Evolutionary conservation across 169 alveolate genomes (phyloP).

Genomic region (Perkinsus olseni): DNA sequence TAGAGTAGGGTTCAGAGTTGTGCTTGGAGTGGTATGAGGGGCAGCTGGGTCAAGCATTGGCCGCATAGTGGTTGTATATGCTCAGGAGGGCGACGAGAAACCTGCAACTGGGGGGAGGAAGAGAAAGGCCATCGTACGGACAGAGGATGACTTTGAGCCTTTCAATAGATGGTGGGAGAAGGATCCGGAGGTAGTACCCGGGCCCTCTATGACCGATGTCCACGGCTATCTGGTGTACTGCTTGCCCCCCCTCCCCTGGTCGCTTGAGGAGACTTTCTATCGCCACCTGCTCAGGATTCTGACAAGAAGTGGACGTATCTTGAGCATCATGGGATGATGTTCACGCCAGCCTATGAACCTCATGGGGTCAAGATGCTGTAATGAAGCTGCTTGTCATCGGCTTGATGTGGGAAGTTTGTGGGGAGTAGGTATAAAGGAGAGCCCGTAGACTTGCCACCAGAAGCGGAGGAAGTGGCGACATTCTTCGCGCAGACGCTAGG

Average conservation of each 20-base stretch:
- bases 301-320: slow-evolving; percentile 62
- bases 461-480: slow-evolving; percentile 95
- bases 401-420: not conserved
- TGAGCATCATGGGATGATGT: slow-evolving; percentile 78
- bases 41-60: too few relatives aligned
- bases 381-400: not conserved
- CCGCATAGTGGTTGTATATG: too few relatives aligned
- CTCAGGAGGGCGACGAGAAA: not conserved
- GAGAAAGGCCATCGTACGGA: not conserved
- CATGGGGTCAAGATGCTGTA: slow-evolving; percentile 57
- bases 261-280: too few relatives aligned
- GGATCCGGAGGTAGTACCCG: not conserved
- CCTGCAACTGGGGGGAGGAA: not conserved
- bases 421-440: slow-evolving; percentile 65
- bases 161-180: not conserved
- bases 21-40: too few relatives aligned
- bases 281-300: not conserved
- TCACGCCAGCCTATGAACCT: slow-evolving; percentile 75
- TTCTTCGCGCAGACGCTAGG: slow-evolving; percentile 86
- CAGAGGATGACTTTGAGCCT: not conserved
- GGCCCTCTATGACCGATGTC: too few relatives aligned
- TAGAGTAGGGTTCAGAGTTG: too few relatives aligned
- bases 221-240: too few relatives aligned
- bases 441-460: slow-evolving; percentile 71
- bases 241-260: too few relatives aligned